These are phyloP conservation scores for Aspergillus sp. DNA, from an alignment of 2,329 filamentous ascomycete genomes.

Conservation along the genomic window DNA sequence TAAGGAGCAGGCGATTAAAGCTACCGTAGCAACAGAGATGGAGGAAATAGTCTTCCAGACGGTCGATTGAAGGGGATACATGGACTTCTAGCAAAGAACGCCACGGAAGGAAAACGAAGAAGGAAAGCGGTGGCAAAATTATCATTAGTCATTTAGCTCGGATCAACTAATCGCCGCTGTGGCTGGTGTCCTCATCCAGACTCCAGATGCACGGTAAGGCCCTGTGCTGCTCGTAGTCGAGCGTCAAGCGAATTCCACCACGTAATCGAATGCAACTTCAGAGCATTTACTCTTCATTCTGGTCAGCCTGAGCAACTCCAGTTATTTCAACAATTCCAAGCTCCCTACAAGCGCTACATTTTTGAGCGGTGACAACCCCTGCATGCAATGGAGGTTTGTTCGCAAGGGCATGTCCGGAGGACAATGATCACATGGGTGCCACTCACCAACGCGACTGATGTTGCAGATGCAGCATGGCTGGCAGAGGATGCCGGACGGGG, in stretches of 20 bases:
- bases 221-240: too few relatives aligned
- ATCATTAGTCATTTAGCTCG: conserved; percentile 5
- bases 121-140: conserved; percentile 22
- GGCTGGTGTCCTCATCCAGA: too few relatives aligned
- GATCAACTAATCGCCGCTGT: background rate
- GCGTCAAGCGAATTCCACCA: too few relatives aligned
- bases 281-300: too few relatives aligned
- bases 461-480: background rate
- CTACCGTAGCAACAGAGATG: background rate
- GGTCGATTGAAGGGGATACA: background rate
- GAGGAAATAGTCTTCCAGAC: background rate
- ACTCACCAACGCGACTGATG: conserved; percentile 3
- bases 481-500: background rate
- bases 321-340: background rate
- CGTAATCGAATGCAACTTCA: too few relatives aligned
- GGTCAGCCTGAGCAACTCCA: too few relatives aligned
- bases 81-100: background rate
- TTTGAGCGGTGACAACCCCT: conserved; percentile 14
- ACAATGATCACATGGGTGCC: conserved; percentile 18
- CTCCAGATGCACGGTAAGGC: too few relatives aligned
- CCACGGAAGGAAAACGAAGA: conserved; percentile 1
- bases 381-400: conserved; percentile 16
- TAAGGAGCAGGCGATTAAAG: background rate
- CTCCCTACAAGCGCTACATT: too few relatives aligned
- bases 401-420: background rate